Evolutionary conservation across 495 filamentous ascomycete species (phyloP).

Genomic region (Pyrenula aspistea): DNA sequence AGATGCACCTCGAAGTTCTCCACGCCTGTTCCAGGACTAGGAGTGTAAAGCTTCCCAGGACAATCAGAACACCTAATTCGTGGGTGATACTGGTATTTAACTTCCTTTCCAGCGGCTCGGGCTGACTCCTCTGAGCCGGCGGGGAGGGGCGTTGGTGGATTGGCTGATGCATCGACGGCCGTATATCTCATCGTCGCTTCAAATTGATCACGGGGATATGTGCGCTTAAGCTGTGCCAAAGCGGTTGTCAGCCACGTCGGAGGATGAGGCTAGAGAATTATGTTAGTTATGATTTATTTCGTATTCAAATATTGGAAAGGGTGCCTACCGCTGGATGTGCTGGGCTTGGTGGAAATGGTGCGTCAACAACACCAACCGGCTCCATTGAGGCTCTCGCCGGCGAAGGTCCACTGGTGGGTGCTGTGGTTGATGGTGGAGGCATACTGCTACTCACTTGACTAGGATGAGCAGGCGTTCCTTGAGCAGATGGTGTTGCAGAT

Average conservation of each 20-base stretch:
- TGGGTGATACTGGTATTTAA: constrained; percentile 67
- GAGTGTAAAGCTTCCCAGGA: constrained; percentile 85
- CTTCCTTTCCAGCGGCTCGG: constrained; percentile 15
- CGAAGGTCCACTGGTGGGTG: constrained; percentile 8
- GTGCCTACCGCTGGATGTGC: constrained; percentile 47
- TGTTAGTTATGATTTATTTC: no score
- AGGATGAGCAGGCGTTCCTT: constrained; percentile 8
- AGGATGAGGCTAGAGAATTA: constrained; percentile 48
- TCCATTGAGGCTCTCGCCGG: constrained; percentile 24
- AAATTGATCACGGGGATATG: constrained; percentile 67
- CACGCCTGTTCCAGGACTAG: constrained; percentile 68
- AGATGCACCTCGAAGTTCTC: constrained; percentile 87
- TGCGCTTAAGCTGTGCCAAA: constrained; percentile 47
- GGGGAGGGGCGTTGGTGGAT: constrained; percentile 34
- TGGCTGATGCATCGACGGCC: constrained; percentile 48
- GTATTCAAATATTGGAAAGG: not conserved
- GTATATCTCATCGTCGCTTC: constrained; percentile 81
- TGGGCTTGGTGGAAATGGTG: constrained; percentile 40
- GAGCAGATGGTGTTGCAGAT: not conserved
- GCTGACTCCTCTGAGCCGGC: constrained; percentile 12
- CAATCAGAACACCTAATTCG: constrained; percentile 85
- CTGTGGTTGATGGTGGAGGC: constrained; percentile 40
- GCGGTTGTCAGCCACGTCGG: constrained; percentile 67
- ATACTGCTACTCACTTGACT: constrained; percentile 46
- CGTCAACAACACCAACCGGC: constrained; percentile 54